Base-by-base conservation (phyloP, 805 yeast genomes). In the Yamadazyma sp. region DNA sequence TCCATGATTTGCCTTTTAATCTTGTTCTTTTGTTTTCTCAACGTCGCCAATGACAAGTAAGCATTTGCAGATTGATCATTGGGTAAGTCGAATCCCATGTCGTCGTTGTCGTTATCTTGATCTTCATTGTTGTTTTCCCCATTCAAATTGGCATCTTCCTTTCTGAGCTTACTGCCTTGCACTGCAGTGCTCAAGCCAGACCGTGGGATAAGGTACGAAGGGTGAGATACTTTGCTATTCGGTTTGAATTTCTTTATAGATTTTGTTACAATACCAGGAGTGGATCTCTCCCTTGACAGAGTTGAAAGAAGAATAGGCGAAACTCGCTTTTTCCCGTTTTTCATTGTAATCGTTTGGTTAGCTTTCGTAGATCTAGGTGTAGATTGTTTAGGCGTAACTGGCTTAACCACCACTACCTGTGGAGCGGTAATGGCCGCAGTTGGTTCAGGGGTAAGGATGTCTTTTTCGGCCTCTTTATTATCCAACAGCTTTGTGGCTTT, bases 281-380 rank as follows among this genome's bases (percentile, higher is more conserved):
- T 22, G 5, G 23, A 13, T 31, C 31, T 31, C 4, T 19, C 8
- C 9, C 19, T 20, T 3, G 34, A 19, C 37, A 75, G 52, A 1
- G 67, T 54, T 1, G 90, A 77, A 3, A 84, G 71, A 10, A 84
- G 57, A 15, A 80, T 67, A 4, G 93, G 95, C 1, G 85, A 75
- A 2, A 85, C 88, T 47, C 93, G 62, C 49, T 84, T 84, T 51
- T 78, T 79, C 3, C 93, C 93, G 25, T 82, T 81, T 49, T 85
- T 84, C 1, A 84, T 71, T 2, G 84, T 73, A 1, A 81, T 73
- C 61, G 60, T 80, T 74, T 56, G 38, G 60, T 14, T 47, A 38
- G 19, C 47, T 24, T 37, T 36, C 53, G 33, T 11, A n/a, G 11
- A 8, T 19, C 13, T 24, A 7, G 30, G 26, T n/a, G 28, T 32